These are phyloP conservation scores for Samsoniella hepiali DNA, from an alignment of 2,329 filamentous ascomycete species.

Conservation along the genomic window DNA sequence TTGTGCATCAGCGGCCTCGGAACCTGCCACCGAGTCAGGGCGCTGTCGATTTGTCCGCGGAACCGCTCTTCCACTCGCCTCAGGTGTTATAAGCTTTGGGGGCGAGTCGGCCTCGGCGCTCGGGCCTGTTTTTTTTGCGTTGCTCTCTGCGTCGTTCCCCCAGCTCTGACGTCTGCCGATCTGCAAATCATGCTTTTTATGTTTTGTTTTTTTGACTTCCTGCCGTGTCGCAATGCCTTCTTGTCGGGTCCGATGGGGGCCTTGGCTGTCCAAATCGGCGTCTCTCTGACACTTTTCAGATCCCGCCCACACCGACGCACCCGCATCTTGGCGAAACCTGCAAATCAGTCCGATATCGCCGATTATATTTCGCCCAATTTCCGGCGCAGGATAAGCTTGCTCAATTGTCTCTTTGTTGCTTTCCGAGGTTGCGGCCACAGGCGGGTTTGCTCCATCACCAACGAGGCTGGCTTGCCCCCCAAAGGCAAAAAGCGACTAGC, in stretches of 20 bases:
- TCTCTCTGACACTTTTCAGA: too few species aligned
- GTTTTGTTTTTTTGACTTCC: not conserved
- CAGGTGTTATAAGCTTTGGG: not conserved
- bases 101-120: not conserved
- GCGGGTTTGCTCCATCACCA: not conserved
- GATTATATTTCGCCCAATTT: too few species aligned
- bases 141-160: not conserved
- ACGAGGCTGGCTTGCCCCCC: not conserved
- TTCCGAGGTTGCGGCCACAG: too few species aligned
- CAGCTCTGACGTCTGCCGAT: not conserved
- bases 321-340: too few species aligned
- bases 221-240: too few species aligned
- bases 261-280: too few species aligned
- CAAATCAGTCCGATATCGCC: too few species aligned
- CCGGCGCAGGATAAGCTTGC: too few species aligned
- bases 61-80: not conserved
- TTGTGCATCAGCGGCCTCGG: conserved; percentile 1
- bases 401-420: not conserved
- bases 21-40: conserved; percentile 13
- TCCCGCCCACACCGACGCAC: too few species aligned
- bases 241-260: too few species aligned
- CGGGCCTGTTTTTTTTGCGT: not conserved
- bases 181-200: not conserved
- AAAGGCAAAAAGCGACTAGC: not conserved
- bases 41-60: not conserved